These are phyloP conservation scores for Cajanus cajan DNA, from an alignment of 306 rosid species.

Conservation along the genomic window DNA sequence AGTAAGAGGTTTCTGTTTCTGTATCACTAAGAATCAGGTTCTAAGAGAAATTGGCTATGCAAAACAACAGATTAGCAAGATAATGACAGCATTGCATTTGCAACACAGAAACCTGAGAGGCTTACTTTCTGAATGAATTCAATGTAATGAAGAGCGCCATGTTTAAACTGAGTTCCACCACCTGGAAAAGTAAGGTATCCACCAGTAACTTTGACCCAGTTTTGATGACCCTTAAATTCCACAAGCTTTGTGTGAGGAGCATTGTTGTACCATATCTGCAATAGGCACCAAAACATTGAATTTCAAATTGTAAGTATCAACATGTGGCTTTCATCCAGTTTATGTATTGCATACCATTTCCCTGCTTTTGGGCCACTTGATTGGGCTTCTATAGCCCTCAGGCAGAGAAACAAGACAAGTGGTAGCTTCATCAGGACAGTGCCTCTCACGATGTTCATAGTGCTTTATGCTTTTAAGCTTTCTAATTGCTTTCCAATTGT, in stretches of 20 bases:
- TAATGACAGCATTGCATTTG: not conserved
- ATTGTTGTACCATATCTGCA: conserved; percentile 83
- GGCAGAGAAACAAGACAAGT: conserved; percentile 84
- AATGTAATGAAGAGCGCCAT: conserved; percentile 87
- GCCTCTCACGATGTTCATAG: conserved; percentile 83
- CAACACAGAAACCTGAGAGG: conserved; percentile 11
- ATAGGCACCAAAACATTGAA: conserved; percentile 31
- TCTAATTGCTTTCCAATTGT: conserved; percentile 62
- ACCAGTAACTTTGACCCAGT: conserved; percentile 86
- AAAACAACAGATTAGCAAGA: conserved; percentile 3
- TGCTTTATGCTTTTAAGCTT: conserved; percentile 58
- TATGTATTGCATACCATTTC: conserved; percentile 54
- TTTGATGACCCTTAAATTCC: conserved; percentile 79
- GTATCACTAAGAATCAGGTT: not conserved
- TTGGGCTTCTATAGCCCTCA: conserved; percentile 60
- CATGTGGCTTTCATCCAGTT: not conserved
- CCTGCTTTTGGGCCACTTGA: conserved; percentile 86
- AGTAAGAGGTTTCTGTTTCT: not conserved
- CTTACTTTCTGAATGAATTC: conserved; percentile 80
- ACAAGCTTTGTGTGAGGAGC: conserved; percentile 82
- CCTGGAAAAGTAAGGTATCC: conserved; percentile 85
- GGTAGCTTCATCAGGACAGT: conserved; percentile 69
- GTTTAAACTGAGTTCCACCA: conserved; percentile 87
- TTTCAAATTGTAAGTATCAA: conserved; percentile 28
- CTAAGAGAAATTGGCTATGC: conserved; percentile 10